Evolutionary conservation across 2,329 filamentous ascomycete genomes (phyloP).

Genomic region (Alternaria gaisen): DNA sequence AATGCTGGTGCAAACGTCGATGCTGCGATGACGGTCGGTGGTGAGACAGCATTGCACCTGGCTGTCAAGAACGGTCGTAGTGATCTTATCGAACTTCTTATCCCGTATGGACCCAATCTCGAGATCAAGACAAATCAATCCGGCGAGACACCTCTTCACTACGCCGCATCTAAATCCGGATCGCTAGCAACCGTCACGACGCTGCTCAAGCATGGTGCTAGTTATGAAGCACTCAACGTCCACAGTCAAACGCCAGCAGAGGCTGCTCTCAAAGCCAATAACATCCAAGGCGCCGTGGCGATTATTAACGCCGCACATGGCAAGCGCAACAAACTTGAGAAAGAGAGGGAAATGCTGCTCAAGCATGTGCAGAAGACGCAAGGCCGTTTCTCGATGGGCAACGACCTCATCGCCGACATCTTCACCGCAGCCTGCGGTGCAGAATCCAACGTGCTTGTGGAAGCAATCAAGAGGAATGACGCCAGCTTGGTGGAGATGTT

Average conservation of each 20-base stretch:
- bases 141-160: constrained; percentile 45
- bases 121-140: constrained; percentile 31
- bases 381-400: constrained; percentile 38
- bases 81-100: constrained; percentile 39
- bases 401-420: constrained; percentile 45
- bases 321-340: constrained; percentile 34
- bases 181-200: constrained; percentile 33
- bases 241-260: constrained; percentile 39
- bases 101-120: constrained; percentile 33
- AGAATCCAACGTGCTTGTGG: constrained; percentile 44
- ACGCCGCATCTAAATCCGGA: constrained; percentile 39
- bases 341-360: constrained; percentile 46
- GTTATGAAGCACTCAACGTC: constrained; percentile 32
- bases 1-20: constrained; percentile 40
- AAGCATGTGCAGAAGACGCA: constrained; percentile 40
- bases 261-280: constrained; percentile 35
- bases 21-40: constrained; percentile 25
- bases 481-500: constrained; percentile 40
- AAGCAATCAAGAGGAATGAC: constrained; percentile 45
- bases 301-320: constrained; percentile 44
- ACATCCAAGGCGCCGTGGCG: constrained; percentile 42
- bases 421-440: constrained; percentile 46
- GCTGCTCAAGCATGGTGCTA: constrained; percentile 41
- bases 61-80: constrained; percentile 37
- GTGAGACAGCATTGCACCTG: constrained; percentile 45